Base-by-base conservation (phyloP, 2,329 filamentous ascomycete species). In the Botryotinia globosa region DNA sequence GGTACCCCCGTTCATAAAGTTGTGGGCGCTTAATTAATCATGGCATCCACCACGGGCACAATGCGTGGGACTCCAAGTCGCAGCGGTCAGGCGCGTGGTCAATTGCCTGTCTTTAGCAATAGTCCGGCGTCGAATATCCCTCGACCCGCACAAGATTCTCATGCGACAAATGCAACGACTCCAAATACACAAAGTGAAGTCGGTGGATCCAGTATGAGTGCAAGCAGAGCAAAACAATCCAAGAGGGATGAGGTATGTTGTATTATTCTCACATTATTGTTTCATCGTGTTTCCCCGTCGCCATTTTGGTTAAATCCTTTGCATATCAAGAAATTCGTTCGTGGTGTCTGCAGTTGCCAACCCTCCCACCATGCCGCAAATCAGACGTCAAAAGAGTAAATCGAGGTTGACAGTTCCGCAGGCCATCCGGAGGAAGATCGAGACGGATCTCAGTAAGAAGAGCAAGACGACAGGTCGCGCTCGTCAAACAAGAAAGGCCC, bases 401-500 rank as follows among this genome's bases (percentile, higher is more conserved):
- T 34, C 67, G 65, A 72, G 48, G 32, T 69, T 72, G 32, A 72
- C 71, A 25, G 65, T 69, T 45, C 71, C 71, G 74, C 81, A 98
- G 96, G 96, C 96, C 69, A 98, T 99, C 81, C 94, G 96, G 80
- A 91, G 90, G 80, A 98, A 98, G 86, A 92, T 99, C 86, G 96
- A 99, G 86, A 95, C 89, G 81, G 96, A 99, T 82, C 91, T 99
- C 85, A 97, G 90, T 88, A 98, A 98, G 87, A 98, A 98, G 89
- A 97, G 94, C 85, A 89, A 94, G 80, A 88, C 90, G 74, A 89
- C 90, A 76, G 87, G 89, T 78, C 91, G 94, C 79, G 91, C 94
- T 77, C 90, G 94, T 77, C 92, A 93, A 80, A 92, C 91, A 74
- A 92, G 94, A 82, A 98, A 98, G 85, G 95, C 95, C 73, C 95